Percentiles rank a stretch among this genome's conserved stretches.
Evolutionary conservation across 441 rosid genomes (phyloP).

Genomic region (Pelargonium fulgidum): DNA sequence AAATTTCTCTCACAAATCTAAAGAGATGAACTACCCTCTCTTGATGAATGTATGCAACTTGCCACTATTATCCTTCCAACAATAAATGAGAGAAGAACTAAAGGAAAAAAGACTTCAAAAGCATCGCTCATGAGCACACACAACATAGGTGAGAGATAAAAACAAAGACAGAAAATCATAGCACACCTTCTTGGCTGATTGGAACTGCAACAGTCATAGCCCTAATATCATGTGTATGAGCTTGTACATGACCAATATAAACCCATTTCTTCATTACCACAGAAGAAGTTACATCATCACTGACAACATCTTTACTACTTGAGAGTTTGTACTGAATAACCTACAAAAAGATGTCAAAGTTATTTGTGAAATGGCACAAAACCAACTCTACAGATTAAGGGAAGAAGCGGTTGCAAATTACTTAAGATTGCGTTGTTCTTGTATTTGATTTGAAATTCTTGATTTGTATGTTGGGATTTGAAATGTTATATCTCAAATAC

Average conservation of each 20-base stretch:
- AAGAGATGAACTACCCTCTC: background rate
- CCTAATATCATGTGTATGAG: slow-evolving; percentile 92
- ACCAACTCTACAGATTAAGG: background rate
- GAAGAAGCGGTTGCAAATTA: background rate
- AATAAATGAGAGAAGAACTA: background rate
- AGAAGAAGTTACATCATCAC: slow-evolving; percentile 34
- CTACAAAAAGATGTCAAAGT: slow-evolving; percentile 31
- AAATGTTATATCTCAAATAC: no score
- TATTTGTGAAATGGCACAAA: slow-evolving; percentile 17
- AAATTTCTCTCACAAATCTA: background rate
- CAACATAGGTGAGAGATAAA: background rate
- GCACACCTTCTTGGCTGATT: slow-evolving; percentile 65
- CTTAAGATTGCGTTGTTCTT: background rate
- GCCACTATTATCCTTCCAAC: background rate
- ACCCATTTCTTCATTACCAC: slow-evolving; percentile 64
- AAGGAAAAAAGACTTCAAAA: background rate
- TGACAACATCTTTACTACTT: slow-evolving; percentile 28
- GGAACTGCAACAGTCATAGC: slow-evolving; percentile 86
- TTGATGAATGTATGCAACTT: background rate
- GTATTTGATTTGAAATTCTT: no score
- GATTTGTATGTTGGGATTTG: no score
- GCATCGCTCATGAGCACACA: background rate
- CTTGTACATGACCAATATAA: slow-evolving; percentile 68
- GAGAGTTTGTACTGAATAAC: slow-evolving; percentile 75
- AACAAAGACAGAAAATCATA: slow-evolving; percentile 6